These are phyloP conservation scores for Fusarium newnesense DNA, from an alignment of 2,329 filamentous ascomycete species.

Conservation along the genomic window DNA sequence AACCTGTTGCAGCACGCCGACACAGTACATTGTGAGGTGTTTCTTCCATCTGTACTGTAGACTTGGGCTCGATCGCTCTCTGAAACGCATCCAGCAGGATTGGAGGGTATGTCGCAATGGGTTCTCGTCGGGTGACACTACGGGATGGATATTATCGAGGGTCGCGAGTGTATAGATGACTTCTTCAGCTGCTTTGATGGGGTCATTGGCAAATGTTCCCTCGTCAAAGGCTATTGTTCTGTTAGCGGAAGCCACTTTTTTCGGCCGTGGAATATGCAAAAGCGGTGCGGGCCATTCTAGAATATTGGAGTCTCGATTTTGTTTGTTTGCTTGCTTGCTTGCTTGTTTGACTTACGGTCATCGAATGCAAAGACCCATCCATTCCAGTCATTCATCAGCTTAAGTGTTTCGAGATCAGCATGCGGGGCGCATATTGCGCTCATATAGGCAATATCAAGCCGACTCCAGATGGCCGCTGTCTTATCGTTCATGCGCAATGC, in stretches of 20 bases:
- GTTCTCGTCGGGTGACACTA: conserved; percentile 13
- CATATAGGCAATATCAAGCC: conserved; percentile 23
- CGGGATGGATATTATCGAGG: conserved; percentile 18
- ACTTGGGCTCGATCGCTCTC: conserved; percentile 9
- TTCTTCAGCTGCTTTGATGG: conserved; percentile 27
- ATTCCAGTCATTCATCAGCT: conserved; percentile 30
- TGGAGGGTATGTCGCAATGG: conserved; percentile 19
- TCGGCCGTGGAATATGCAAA: background rate
- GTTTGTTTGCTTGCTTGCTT: no score
- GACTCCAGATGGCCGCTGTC: conserved; percentile 15
- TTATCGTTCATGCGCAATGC: conserved; percentile 21
- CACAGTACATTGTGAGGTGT: conserved; percentile 24
- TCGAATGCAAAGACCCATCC: conserved; percentile 28
- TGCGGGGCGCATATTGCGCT: conserved; percentile 24
- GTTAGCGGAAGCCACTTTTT: conserved; percentile 12
- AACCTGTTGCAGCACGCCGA: conserved; percentile 22
- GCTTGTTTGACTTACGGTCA: conserved; percentile 10
- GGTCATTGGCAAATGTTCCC: conserved; percentile 18
- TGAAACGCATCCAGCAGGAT: conserved; percentile 24
- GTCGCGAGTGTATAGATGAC: conserved; percentile 26
- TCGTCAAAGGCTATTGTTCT: conserved; percentile 17
- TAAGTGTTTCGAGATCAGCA: conserved; percentile 21
- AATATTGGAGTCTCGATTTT: background rate
- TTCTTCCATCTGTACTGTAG: conserved; percentile 28
- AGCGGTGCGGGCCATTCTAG: conserved; percentile 13